Base-by-base conservation (phyloP, 768 basidiomycete species). In the Terana coerulea region DNA sequence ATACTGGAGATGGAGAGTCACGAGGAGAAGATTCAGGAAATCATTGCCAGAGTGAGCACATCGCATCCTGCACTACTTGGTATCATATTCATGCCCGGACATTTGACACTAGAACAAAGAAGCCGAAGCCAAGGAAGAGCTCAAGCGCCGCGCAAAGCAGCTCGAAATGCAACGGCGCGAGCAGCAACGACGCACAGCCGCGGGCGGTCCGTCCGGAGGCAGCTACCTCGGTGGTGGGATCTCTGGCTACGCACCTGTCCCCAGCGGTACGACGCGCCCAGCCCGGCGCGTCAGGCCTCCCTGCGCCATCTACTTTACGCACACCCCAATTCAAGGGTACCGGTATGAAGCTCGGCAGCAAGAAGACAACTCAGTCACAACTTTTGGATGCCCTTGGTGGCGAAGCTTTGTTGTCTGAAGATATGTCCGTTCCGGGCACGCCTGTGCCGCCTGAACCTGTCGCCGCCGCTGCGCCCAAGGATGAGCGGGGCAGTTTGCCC, bases 71-170 rank as follows among this genome's bases (percentile, higher is more conserved):
- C n/a, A 15, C 3, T 26, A n/a, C n/a, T n/a, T n/a, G n/a, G n/a
- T n/a, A n/a, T n/a, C n/a, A n/a, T n/a, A n/a, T n/a, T n/a, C n/a
- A n/a, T n/a, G n/a, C n/a, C n/a, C n/a, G n/a, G n/a, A n/a, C n/a
- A n/a, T n/a, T n/a, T n/a, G n/a, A n/a, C n/a, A n/a, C n/a, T 26
- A 95, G 88, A 98, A 99, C 75, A 98, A 98, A 71, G 97, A 99
- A 71, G 93, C 93, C 5, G 97, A 99, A 63, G 97, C 95, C 2
- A 99, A 99, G 67, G 97, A 99, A 67, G 95, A 98, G 64, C 86
- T 99, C 64, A 98, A 98, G 68, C 84, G 97, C 34, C 87, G 95
- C 26, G 95, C 97, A 0, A 97, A 97, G 67, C 94, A 98, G 63
- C 83, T 99, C 55, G 97, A 99, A 69, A 90, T 97, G 84, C 97